These are phyloP conservation scores for Sporothrix pseudoabietina DNA, from an alignment of 2,329 filamentous ascomycete species.

Conservation along the genomic window DNA sequence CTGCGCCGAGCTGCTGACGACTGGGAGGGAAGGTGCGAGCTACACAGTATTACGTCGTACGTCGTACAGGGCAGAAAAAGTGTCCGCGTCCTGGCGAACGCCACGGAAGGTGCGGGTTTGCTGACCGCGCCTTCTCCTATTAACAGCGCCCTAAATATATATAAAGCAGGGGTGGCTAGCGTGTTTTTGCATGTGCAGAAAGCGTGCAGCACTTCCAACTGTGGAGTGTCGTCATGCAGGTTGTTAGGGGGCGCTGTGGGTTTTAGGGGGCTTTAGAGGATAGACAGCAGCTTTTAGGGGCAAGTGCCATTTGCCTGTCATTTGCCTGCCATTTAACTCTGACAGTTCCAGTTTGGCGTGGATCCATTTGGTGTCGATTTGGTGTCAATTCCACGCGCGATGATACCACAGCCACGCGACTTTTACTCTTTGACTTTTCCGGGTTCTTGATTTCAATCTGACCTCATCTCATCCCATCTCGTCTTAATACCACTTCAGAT, in stretches of 20 bases:
- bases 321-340: too few species aligned
- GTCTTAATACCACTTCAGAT: slow-evolving; percentile 4
- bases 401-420: slow-evolving; percentile 4
- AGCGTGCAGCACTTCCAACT: not conserved
- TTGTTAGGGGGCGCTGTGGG: not conserved
- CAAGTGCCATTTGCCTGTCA: not conserved
- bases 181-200: not conserved
- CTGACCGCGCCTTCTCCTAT: not conserved
- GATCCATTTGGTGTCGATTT: not conserved
- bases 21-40: too few species aligned
- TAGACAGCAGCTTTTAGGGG: not conserved
- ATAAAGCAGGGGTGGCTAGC: not conserved
- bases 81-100: not conserved
- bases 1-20: slow-evolving; percentile 16
- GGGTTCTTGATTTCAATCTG: not conserved
- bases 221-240: slow-evolving; percentile 5
- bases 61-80: too few species aligned
- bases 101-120: slow-evolving; percentile 17
- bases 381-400: not conserved
- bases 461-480: not conserved
- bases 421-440: not conserved
- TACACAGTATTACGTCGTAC: too few species aligned
- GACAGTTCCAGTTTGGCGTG: not conserved
- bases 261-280: not conserved
- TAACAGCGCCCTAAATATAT: not conserved